Base-by-base conservation (phyloP, 257 asterid genomes). In the Lycium barbarum region DNA sequence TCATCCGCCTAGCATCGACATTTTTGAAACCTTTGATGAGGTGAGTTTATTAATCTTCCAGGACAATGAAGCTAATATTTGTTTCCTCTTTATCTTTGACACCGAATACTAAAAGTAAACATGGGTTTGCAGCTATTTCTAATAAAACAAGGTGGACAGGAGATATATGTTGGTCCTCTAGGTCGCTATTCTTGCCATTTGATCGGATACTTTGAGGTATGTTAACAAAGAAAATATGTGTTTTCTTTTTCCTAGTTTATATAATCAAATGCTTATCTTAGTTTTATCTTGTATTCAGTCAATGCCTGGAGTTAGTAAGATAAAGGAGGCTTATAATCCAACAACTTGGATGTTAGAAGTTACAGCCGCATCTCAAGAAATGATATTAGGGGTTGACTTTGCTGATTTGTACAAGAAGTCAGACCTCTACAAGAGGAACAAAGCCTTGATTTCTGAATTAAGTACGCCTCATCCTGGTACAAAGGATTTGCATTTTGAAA, bases 311-410 rank as follows among this genome's bases (percentile, higher is more conserved):
- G 97, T 93, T 1, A 10, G 85, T 7, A 94, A 90, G 83, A 91
- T 93, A 35, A 90, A 88, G 80, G 91, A 90, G 22, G 94, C 93
- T 59, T 91, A 89, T 84, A 94, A 94, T 84, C 98, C 98, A 20
- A 97, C 98, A 65, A 94, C 98, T 12, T 94, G 98, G 98, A 93
- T 94, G 97, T 67, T 94, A 84, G 98, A 94, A 88, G 91, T 93
- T 54, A 89, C 95, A 13, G 71, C 95, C 74, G 83, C 95, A 38
- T 65, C 95, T 5, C 94, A 93, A 88, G 98, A 94, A 88, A 85
- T 86, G 26, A 67, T 85, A 3, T 79, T 90, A 66, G 95, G 93
- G 3, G 87, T 92, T 4, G 93, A 94, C 82, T 93, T 94, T 83
- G 55, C 97, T 45, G 92, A 93, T 35, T 38, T 81, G 22, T 93